These are phyloP conservation scores for Xanthoconium separans DNA, from an alignment of 1,284 basidiomycete genomes.

Conservation along the genomic window DNA sequence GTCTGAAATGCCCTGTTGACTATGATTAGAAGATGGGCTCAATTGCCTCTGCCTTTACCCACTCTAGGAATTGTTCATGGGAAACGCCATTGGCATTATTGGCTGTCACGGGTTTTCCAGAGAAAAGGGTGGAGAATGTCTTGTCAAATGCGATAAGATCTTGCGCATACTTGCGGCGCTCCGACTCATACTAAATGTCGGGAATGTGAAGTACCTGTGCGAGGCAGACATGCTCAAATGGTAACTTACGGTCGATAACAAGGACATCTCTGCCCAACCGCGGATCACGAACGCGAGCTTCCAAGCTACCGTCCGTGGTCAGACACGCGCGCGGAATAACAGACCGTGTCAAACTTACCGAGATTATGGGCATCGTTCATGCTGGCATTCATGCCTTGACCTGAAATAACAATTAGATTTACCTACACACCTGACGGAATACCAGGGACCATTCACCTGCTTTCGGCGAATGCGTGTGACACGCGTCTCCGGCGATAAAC, in stretches of 20 bases:
- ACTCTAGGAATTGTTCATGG: slow-evolving; percentile 43
- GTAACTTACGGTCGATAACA: slow-evolving; percentile 51
- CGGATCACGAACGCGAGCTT: slow-evolving; percentile 57
- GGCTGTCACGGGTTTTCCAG: slow-evolving; percentile 38
- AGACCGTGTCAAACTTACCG: slow-evolving; percentile 14
- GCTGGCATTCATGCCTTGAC: slow-evolving; percentile 71
- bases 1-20: slow-evolving; percentile 51
- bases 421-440: not conserved
- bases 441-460: slow-evolving; percentile 30
- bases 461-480: slow-evolving; percentile 56
- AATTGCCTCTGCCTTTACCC: slow-evolving; percentile 36
- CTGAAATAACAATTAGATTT: slow-evolving; percentile 28
- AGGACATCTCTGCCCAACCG: slow-evolving; percentile 50
- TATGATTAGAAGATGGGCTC: slow-evolving; percentile 46
- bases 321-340: not conserved
- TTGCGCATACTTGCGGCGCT: slow-evolving; percentile 46
- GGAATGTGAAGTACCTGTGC: not conserved
- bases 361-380: slow-evolving; percentile 51
- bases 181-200: slow-evolving; percentile 39
- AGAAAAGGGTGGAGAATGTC: slow-evolving; percentile 48
- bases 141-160: slow-evolving; percentile 54
- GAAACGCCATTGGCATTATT: slow-evolving; percentile 38
- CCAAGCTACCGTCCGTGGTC: slow-evolving; percentile 40
- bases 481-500: slow-evolving; percentile 48
- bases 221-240: not conserved